phyloP scores from a whole-genome alignment of 352 stramenopile species.

The Pythium oligandrum region DNA sequence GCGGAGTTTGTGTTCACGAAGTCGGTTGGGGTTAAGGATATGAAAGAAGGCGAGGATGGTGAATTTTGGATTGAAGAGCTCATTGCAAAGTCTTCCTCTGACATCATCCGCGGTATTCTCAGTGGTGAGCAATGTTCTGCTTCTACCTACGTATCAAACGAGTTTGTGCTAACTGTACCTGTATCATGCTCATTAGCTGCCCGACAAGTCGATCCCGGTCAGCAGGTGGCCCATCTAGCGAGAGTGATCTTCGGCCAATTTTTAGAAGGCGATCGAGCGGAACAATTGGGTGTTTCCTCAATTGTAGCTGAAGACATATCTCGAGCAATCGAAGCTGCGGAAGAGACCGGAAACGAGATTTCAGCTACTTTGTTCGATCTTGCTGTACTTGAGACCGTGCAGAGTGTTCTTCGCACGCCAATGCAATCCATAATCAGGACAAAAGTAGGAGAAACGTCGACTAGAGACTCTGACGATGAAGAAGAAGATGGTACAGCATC shows the following conservation, averaged over 20 bases:
- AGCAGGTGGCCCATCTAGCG: constrained; percentile 1
- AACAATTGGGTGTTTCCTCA: constrained; percentile 5
- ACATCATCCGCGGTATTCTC: too few species aligned
- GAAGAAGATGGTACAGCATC: constrained; percentile 13
- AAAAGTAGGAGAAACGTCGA: background rate
- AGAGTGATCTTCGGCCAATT: constrained; percentile 12
- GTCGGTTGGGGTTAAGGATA: too few species aligned
- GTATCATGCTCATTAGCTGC: too few species aligned
- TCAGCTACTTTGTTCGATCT: constrained; percentile 22
- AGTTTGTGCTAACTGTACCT: too few species aligned
- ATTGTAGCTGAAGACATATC: constrained; percentile 10
- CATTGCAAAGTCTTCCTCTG: too few species aligned
- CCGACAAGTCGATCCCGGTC: too few species aligned
- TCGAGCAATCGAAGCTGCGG: constrained; percentile 3
- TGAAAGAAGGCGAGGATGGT: too few species aligned
- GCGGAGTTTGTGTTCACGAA: too few species aligned
- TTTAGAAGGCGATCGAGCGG: constrained; percentile 5
- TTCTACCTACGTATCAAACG: too few species aligned
- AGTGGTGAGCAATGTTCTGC: too few species aligned
- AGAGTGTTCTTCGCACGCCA: constrained; percentile 1
- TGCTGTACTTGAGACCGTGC: constrained; percentile 24
- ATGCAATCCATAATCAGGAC: too few species aligned
- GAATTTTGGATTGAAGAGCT: too few species aligned
- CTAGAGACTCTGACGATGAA: constrained; percentile 32
- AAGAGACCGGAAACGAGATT: constrained; percentile 1